Conservation (phyloP, 805 yeast species). For the Kodamaea lidongshanica region DNA sequence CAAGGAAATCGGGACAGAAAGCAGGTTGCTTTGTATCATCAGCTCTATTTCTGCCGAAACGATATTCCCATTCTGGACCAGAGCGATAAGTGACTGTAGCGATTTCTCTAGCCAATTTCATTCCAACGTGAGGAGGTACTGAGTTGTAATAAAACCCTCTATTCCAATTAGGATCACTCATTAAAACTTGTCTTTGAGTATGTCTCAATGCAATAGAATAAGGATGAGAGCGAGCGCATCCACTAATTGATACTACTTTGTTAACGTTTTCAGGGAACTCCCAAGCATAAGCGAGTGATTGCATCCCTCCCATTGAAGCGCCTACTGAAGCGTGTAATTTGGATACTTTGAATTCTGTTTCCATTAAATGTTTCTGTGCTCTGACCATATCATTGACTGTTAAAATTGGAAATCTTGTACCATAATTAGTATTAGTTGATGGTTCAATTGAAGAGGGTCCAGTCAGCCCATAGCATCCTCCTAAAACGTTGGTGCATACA, state of each 20-base stretch:
- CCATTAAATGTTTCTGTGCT: constrained; percentile 70
- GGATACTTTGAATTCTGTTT: constrained; percentile 52
- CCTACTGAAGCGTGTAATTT: constrained; percentile 79
- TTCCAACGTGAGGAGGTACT: constrained; percentile 88
- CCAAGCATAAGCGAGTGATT: constrained; percentile 77
- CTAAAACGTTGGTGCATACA: constrained; percentile 85
- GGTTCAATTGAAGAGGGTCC: constrained; percentile 86
- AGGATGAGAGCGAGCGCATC: constrained; percentile 92
- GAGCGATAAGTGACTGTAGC: constrained; percentile 92
- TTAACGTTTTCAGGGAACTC: constrained; percentile 75
- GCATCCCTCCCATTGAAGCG: constrained; percentile 99
- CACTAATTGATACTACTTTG: constrained; percentile 74
- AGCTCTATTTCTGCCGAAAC: constrained; percentile 85
- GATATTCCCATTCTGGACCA: constrained; percentile 94
- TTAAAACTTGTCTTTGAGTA: constrained; percentile 85
- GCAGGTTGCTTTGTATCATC: constrained; percentile 78
- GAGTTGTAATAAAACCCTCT: constrained; percentile 77
- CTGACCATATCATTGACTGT: constrained; percentile 87
- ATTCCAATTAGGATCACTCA: constrained; percentile 94
- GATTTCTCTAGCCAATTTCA: constrained; percentile 89
- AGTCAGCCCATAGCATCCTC: constrained; percentile 93
- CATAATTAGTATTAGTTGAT: constrained; percentile 58
- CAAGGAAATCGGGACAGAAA: constrained; percentile 85
- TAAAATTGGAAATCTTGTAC: constrained; percentile 80
- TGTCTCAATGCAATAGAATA: constrained; percentile 90